These are phyloP conservation scores for Millerozyma miso DNA, from an alignment of 805 yeast species.

Conservation along the genomic window DNA sequence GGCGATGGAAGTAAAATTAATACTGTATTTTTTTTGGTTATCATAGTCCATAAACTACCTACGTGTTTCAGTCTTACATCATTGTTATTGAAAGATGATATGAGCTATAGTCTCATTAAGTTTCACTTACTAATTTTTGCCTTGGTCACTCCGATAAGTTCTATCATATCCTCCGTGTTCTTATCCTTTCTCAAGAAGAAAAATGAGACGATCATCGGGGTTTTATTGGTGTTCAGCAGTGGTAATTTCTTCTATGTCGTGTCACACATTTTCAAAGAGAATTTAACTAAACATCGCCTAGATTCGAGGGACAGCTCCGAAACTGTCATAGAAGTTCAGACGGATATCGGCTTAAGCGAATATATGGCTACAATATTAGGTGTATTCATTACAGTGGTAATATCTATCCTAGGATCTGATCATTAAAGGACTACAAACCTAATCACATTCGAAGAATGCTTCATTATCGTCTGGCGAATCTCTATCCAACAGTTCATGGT, in stretches of 20 bases:
- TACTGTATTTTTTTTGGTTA: slow-evolving; percentile 51
- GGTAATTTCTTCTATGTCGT: slow-evolving; percentile 75
- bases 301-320: slow-evolving; percentile 7
- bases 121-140: slow-evolving; percentile 54
- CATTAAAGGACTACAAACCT: not conserved
- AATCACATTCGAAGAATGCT: slow-evolving; percentile 1
- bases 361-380: not conserved
- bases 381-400: not conserved
- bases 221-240: slow-evolving; percentile 59
- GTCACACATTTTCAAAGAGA: slow-evolving; percentile 53
- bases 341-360: not conserved
- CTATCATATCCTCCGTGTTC: slow-evolving; percentile 46
- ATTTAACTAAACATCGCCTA: not conserved
- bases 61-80: slow-evolving; percentile 66
- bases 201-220: slow-evolving; percentile 43
- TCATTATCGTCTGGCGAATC: slow-evolving; percentile 1
- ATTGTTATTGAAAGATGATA: slow-evolving; percentile 41
- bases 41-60: slow-evolving; percentile 69
- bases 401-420: not conserved
- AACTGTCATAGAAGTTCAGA: slow-evolving; percentile 3
- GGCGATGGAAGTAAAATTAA: slow-evolving; percentile 33
- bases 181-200: slow-evolving; percentile 25
- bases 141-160: slow-evolving; percentile 56
- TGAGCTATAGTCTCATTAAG: slow-evolving; percentile 27
- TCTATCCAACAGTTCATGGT: too few relatives aligned